Conservation (phyloP, 129 eudicot species). For the Tagetes patula region DNA sequence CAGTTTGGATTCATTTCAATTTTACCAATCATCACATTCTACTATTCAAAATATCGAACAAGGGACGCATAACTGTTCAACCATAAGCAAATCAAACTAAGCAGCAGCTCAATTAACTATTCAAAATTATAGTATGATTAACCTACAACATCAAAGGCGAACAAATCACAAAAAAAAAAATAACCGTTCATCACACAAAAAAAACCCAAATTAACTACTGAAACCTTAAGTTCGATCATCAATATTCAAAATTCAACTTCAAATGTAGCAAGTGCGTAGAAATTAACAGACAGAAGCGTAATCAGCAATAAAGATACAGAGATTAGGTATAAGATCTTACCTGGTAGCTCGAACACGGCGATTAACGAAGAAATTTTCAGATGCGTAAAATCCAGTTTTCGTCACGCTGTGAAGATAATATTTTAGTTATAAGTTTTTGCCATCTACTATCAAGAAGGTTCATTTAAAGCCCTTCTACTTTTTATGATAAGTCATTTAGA, state of each 20-base stretch:
- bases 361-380: slow-evolving; percentile 19
- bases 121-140: background rate
- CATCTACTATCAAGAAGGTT: background rate
- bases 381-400: slow-evolving; percentile 9
- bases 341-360: slow-evolving; percentile 21
- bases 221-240: slow-evolving; percentile 22
- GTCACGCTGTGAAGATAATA: background rate
- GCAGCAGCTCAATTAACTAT: background rate
- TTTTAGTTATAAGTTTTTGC: background rate
- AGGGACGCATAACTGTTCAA: background rate
- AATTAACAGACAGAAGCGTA: background rate
- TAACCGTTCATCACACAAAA: background rate
- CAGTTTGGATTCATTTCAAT: background rate
- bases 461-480: background rate
- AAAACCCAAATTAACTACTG: background rate
- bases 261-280: background rate
- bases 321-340: slow-evolving; percentile 3
- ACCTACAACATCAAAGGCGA: background rate
- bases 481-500: background rate
- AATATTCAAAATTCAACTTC: background rate
- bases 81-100: background rate
- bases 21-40: background rate
- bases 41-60: background rate
- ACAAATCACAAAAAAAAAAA: background rate
- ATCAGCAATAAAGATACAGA: background rate